These are phyloP conservation scores for Fusarium fujikuroi DNA, from an alignment of 2,329 filamentous ascomycete species.

Conservation along the genomic window DNA sequence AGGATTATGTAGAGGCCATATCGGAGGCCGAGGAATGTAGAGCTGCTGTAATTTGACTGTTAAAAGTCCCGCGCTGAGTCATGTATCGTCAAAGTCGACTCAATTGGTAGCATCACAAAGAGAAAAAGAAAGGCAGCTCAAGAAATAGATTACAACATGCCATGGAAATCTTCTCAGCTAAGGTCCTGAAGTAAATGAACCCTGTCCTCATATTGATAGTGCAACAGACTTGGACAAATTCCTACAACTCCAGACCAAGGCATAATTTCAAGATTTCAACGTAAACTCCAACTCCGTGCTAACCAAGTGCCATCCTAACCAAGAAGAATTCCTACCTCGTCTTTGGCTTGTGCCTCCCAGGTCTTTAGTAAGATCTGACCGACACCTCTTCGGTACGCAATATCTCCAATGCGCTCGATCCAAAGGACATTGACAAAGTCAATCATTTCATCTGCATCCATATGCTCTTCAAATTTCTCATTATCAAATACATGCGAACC, in stretches of 20 bases:
- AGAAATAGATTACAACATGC: background rate
- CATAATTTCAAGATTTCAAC: constrained; percentile 5
- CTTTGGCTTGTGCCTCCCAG: constrained; percentile 54
- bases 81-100: background rate
- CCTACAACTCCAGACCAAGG: constrained; percentile 12
- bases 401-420: constrained; percentile 57
- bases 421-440: constrained; percentile 60
- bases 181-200: background rate
- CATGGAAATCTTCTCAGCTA: background rate
- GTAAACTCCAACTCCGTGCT: constrained; percentile 35
- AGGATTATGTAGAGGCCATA: background rate
- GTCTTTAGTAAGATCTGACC: constrained; percentile 55
- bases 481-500: constrained; percentile 54
- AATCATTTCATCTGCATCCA: constrained; percentile 55
- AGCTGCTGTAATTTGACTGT: background rate
- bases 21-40: background rate
- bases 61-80: background rate
- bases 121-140: background rate
- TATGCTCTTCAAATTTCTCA: constrained; percentile 54
- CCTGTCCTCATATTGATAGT: background rate
- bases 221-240: background rate
- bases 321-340: constrained; percentile 55
- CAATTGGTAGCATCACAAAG: background rate
- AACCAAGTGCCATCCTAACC: constrained; percentile 44
- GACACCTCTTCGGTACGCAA: constrained; percentile 55